Base-by-base conservation (phyloP, 768 basidiomycete genomes). In the Agrocybe chaxingu region DNA sequence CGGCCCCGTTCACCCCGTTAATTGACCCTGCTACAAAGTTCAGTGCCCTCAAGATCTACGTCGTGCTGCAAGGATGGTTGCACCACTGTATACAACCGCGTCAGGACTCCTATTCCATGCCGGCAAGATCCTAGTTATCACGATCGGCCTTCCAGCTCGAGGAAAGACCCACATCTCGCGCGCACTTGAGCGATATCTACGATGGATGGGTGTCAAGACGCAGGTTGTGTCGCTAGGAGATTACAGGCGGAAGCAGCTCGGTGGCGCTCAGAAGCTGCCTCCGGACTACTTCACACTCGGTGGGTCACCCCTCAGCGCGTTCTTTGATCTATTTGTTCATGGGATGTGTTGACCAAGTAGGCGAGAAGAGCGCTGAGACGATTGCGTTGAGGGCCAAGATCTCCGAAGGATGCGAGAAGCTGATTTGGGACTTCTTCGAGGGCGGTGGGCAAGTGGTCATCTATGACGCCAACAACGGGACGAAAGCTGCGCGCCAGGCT, bases 161-260 rank as follows among this genome's bases (percentile, higher is more conserved):
- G 93, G 94, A 32, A 97, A 97, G 72, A 99, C 97, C 0, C 97
- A 99, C 66, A 92, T 98, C 50, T 96, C 94, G 1, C 81, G 95
- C 35, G 87, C 96, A 6, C 78, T 98, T 9, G 96, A 98, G 66
- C 84, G 97, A n/a, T 99, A 99, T 69, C 79, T 99, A 1, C 79
- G 93, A 66, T 99, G 97, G 97, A 90, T 92, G 68, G 97, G 97
- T 30, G 91, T 99, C 47, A 98, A 96, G 69, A 96, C 93, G 0
- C 82, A 88, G 55, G 97, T 98, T 47, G 85, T 98, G 49, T 95
- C 93, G 5, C 75, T 99, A 8, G 97, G 97, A 16, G 97, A 99
- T 69, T 94, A 96, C 68, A 82, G 97, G 41, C 73, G 97, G 46
- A 92, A 92, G 75, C 82, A 85, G 0, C 72, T 98, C 11, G 97